phyloP scores from a whole-genome alignment of 2,329 filamentous ascomycete species.

The Drechslerella coelobrocha region DNA sequence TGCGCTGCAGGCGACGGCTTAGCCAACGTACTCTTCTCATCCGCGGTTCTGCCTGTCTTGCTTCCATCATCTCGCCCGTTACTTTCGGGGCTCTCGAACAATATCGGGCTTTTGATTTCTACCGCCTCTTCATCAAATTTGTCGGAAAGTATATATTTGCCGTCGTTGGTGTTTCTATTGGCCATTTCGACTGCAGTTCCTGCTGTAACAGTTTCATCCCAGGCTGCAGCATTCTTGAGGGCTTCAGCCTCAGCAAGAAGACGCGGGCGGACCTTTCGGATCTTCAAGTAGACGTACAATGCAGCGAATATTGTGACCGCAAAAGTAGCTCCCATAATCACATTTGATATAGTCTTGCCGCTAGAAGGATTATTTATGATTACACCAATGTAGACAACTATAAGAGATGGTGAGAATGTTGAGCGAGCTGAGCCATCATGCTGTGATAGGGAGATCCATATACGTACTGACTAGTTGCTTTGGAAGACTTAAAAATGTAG shows the following conservation, averaged over 20 bases:
- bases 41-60: not conserved
- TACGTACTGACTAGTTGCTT: conserved; percentile 58
- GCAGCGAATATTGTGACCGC: conserved; percentile 58
- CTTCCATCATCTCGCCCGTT: not conserved
- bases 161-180: not conserved
- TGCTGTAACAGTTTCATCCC: conserved; percentile 13
- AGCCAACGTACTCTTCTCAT: conserved; percentile 17
- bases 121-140: conserved; percentile 16
- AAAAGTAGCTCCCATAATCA: conserved; percentile 57
- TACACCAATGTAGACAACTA: conserved; percentile 60
- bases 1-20: not conserved
- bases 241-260: conserved; percentile 43
- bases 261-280: conserved; percentile 54
- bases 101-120: conserved; percentile 22
- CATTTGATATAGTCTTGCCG: conserved; percentile 56
- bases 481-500: conserved; percentile 59
- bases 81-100: conserved; percentile 10
- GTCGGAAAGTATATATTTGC: not conserved
- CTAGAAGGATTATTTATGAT: conserved; percentile 52
- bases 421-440: not conserved
- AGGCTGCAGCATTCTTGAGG: conserved; percentile 16
- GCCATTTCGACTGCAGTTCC: conserved; percentile 14
- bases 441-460: not conserved
- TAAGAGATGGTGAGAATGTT: not conserved
- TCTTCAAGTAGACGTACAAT: conserved; percentile 58